These are phyloP conservation scores for Chytriomyces sp. DNA, from an alignment of 192 early-diverging fungal genomes.

Conservation along the genomic window DNA sequence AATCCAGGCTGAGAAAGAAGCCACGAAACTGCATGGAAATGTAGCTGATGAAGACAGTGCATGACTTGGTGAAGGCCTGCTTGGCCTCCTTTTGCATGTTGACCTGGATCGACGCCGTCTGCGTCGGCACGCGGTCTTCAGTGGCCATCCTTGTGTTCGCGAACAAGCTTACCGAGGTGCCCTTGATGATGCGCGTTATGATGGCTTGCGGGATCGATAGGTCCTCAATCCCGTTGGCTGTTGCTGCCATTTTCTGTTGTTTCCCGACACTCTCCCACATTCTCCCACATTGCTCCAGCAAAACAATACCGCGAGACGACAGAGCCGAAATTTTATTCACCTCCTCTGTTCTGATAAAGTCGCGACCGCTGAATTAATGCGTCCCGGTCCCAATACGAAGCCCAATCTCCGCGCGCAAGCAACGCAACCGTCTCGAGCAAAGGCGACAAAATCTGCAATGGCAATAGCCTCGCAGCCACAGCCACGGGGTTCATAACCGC, in stretches of 20 bases:
- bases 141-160: background rate
- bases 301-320: too few species aligned
- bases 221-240: conserved; percentile 19
- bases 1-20: background rate
- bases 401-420: background rate
- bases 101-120: background rate
- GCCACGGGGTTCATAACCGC: too few species aligned
- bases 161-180: background rate
- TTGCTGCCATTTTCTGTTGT: background rate
- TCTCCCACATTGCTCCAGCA: too few species aligned
- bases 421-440: background rate
- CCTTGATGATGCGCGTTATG: conserved; percentile 13
- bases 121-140: background rate
- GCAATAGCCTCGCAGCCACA: background rate
- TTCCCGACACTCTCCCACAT: too few species aligned
- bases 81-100: conserved; percentile 19
- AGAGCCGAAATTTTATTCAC: too few species aligned
- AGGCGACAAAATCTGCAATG: background rate
- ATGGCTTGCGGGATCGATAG: conserved; percentile 18
- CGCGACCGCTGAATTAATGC: too few species aligned
- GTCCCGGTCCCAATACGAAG: background rate
- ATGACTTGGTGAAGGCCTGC: conserved; percentile 14
- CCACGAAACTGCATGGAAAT: conserved; percentile 13
- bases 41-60: conserved; percentile 22
- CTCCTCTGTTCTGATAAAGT: too few species aligned